A percentile compares a stretch with the other conserved stretches of the same genome.
phyloP scores from a whole-genome alignment of 2,329 filamentous ascomycete species.

The Aspergillus fructus region DNA sequence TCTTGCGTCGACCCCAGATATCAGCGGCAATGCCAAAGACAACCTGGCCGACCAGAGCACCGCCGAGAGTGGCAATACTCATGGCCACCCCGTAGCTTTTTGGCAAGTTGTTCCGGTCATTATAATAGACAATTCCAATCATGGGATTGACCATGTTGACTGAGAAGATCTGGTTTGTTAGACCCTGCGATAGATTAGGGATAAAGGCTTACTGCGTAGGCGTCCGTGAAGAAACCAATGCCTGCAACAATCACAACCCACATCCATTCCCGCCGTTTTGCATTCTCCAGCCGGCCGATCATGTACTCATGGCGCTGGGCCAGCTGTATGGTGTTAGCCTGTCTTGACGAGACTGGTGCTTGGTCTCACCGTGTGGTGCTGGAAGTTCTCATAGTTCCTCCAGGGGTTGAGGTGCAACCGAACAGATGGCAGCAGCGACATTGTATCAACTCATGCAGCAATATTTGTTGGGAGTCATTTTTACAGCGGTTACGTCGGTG shows the following conservation, averaged over 20 bases:
- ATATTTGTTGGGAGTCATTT: no score
- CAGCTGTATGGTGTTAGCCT: not conserved
- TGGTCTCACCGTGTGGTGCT: conserved; percentile 10
- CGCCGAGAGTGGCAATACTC: conserved; percentile 23
- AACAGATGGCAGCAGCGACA: conserved; percentile 5
- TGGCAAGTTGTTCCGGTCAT: not conserved
- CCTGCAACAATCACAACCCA: conserved; percentile 17
- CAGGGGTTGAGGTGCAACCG: conserved; percentile 15
- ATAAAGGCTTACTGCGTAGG: conserved; percentile 10
- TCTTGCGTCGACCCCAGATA: conserved; percentile 42
- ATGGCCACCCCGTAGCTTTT: conserved; percentile 14
- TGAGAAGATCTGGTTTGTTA: conserved; percentile 15
- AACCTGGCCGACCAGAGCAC: conserved; percentile 31
- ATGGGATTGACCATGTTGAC: conserved; percentile 20
- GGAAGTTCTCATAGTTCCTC: conserved; percentile 15
- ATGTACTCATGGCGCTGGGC: conserved; percentile 16
- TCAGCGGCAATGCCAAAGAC: conserved; percentile 38
- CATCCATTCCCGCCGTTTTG: conserved; percentile 14
- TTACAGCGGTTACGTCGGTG: not conserved
- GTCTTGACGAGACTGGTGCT: no score
- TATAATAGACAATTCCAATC: conserved; percentile 13
- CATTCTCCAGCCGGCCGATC: conserved; percentile 14
- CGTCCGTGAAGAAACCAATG: conserved; percentile 16
- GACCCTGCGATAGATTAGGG: not conserved
- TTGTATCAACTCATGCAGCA: not conserved